A percentile compares a stretch with the other conserved stretches of the same genome.
These are phyloP conservation scores for Aspergillus persii DNA, from an alignment of 2,329 filamentous ascomycete genomes.

Conservation along the genomic window DNA sequence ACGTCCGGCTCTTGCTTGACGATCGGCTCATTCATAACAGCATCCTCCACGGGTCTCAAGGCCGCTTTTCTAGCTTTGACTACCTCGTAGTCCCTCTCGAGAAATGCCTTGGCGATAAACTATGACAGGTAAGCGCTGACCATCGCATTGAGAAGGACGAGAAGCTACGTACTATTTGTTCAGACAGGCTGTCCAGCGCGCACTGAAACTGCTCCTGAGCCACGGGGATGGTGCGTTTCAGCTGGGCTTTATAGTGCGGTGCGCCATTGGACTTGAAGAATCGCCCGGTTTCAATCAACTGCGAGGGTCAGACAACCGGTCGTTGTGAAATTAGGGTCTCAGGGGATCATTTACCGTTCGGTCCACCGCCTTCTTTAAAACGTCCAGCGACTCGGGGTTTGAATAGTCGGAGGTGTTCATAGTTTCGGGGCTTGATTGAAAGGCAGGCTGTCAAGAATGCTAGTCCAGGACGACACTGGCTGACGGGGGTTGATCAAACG, in stretches of 20 bases:
- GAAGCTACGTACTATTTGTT: slow-evolving; percentile 40
- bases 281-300: slow-evolving; percentile 43
- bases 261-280: slow-evolving; percentile 40
- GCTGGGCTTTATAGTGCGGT: slow-evolving; percentile 31
- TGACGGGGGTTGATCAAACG: not conserved
- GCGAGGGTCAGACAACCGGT: slow-evolving; percentile 18
- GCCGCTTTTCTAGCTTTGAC: slow-evolving; percentile 32
- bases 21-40: slow-evolving; percentile 27
- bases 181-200: slow-evolving; percentile 40
- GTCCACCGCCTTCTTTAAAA: slow-evolving; percentile 36
- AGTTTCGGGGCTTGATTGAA: not conserved
- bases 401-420: slow-evolving; percentile 24
- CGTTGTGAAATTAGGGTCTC: not conserved
- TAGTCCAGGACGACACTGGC: not conserved
- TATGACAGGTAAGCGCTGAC: slow-evolving; percentile 4
- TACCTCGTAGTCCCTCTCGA: slow-evolving; percentile 43
- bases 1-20: slow-evolving; percentile 15
- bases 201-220: slow-evolving; percentile 41
- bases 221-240: slow-evolving; percentile 38
- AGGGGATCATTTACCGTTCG: slow-evolving; percentile 30
- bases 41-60: slow-evolving; percentile 28
- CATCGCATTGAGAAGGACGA: not conserved
- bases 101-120: slow-evolving; percentile 44
- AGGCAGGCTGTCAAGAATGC: not conserved
- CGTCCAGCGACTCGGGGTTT: slow-evolving; percentile 36